A percentile compares a stretch with the other conserved stretches of the same genome.
These are phyloP conservation scores for Oryza punctata DNA, from an alignment of 176 grass and related monocot genomes.

Conservation along the genomic window DNA sequence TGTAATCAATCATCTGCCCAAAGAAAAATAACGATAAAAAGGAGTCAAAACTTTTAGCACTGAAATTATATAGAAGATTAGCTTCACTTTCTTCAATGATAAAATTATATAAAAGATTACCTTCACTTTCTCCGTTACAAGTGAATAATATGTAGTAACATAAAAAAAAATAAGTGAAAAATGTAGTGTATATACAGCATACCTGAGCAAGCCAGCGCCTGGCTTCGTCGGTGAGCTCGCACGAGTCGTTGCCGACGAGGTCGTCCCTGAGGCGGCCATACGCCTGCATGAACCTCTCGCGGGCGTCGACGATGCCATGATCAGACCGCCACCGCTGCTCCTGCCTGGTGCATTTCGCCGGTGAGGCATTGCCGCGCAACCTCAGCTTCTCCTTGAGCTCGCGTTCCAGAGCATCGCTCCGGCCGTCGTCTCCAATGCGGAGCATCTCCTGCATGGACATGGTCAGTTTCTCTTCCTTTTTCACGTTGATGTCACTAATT, in stretches of 20 bases:
- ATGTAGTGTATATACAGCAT: neutral
- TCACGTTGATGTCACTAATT: neutral
- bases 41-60: neutral
- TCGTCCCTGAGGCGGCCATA: constrained; percentile 48
- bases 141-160: too few species aligned
- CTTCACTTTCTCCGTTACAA: neutral
- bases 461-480: neutral
- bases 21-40: neutral
- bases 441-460: neutral
- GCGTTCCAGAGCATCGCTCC: neutral
- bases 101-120: neutral
- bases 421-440: neutral
- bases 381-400: constrained; percentile 30
- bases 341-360: neutral
- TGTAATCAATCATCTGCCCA: constrained; percentile 41
- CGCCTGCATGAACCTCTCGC: constrained; percentile 35
- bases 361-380: neutral
- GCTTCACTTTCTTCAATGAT: too few species aligned
- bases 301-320: neutral
- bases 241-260: constrained; percentile 31
- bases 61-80: neutral
- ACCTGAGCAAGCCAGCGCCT: constrained; percentile 33
- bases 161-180: too few species aligned
- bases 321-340: neutral
- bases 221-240: constrained; percentile 40